Evolutionary conservation across 1,284 basidiomycete species (phyloP).

Genomic region (Ceratobasidium sp.): DNA sequence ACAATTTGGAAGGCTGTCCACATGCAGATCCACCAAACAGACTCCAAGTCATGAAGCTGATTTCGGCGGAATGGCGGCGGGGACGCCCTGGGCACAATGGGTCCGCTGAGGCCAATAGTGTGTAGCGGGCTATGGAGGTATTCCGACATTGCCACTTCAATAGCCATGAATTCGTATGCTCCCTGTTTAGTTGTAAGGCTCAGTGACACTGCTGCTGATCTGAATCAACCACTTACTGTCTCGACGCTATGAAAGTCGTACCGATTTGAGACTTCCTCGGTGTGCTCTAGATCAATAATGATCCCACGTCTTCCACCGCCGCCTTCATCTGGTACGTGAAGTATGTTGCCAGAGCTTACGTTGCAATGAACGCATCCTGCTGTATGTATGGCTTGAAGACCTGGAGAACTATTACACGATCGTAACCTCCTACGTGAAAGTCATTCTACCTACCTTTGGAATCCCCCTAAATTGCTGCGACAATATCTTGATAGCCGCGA

Average conservation of each 20-base stretch:
- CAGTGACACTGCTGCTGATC: background rate
- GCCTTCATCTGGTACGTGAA: conserved; percentile 12
- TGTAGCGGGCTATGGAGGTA: background rate
- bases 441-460: background rate
- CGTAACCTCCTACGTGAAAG: background rate
- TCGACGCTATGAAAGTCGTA: conserved; percentile 8
- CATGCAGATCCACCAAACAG: conserved; percentile 24
- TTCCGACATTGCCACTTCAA: conserved; percentile 8
- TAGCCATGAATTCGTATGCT: conserved; percentile 19
- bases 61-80: background rate
- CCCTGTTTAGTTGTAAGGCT: background rate
- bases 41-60: conserved; percentile 29
- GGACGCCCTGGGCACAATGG: background rate
- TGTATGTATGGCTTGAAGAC: conserved; percentile 16
- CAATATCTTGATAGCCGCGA: conserved; percentile 1
- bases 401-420: background rate
- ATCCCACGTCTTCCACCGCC: conserved; percentile 9
- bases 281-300: conserved; percentile 28
- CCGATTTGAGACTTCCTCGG: background rate
- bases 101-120: background rate
- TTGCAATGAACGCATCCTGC: conserved; percentile 20
- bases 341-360: conserved; percentile 38
- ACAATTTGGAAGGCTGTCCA: conserved; percentile 8
- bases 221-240: background rate
- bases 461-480: conserved; percentile 5